Evolutionary conservation across 345 rosid species (phyloP), one percentile per base, ranked within the genome.

Genomic region (Eucalyptus albens): DNA sequence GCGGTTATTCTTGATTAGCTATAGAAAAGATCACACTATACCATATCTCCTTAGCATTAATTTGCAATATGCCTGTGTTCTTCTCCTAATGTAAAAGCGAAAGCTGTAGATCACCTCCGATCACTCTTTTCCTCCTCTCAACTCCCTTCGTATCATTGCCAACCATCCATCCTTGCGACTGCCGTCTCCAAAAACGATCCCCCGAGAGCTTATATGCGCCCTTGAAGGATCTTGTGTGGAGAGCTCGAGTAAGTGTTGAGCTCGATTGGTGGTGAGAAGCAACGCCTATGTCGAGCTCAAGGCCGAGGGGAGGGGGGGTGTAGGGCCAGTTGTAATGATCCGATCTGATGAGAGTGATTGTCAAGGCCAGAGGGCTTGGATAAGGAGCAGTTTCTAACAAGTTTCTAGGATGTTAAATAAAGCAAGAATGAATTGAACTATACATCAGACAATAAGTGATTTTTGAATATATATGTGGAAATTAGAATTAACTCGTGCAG

Each of bases 361-460:
- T 19, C 9, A 1, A 2, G 10, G 4, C 2, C 1, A 19, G 5
- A 53, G 5, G 24, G 9, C 56, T 22, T 53, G 24, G 24, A 53
- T 2, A 53, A 53, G 0, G 56, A 19, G 5, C 0, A 53, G 4
- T 22, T 53, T 9, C 24, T 53, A 53, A 4, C 56, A 53, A 53
- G 10, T 17, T 53, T 53, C 9, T 53, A 53, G 56, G 5, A 53
- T 19, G 10, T 7, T 53, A 53, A 53, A 53, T 53, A 19, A 53
- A 53, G 22, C 24, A 19, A 53, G 4, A 53, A 53, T 53, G 9
- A 19, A 19, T 17, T 53, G 5, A 19, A 53, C 9, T 17, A 53
- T 53, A 53, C 26, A 53, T 2, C 5, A 2, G 0, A 53, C 1
- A 53, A 0, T 4, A 4, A 53, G 5, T 1, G 5, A 53, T 53